A percentile compares a stretch with the other conserved stretches of the same genome.
These are phyloP conservation scores for Allium sativum DNA, from an alignment of 106 monocot genomes.

Conservation along the genomic window DNA sequence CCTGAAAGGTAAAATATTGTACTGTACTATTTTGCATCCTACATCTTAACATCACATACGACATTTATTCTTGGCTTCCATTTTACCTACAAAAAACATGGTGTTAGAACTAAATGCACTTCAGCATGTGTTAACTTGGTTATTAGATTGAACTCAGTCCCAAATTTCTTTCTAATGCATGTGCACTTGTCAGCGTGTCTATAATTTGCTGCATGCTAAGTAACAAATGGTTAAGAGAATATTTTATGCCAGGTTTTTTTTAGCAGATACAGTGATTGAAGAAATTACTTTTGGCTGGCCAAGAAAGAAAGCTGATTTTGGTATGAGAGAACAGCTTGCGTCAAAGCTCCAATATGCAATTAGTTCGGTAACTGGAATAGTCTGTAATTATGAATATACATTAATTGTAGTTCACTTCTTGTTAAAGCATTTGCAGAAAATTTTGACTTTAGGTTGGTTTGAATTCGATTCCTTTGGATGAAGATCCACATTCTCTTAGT, in stretches of 20 bases:
- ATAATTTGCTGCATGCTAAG: too few relatives aligned
- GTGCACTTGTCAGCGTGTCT: too few relatives aligned
- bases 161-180: too few relatives aligned
- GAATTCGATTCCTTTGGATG: slow-evolving; percentile 54
- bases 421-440: not conserved
- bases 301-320: slow-evolving; percentile 50
- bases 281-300: slow-evolving; percentile 99
- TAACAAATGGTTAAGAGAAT: too few relatives aligned
- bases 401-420: not conserved
- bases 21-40: too few relatives aligned
- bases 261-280: slow-evolving; percentile 84
- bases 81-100: too few relatives aligned
- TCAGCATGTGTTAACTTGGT: too few relatives aligned
- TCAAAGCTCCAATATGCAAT: slow-evolving; percentile 71
- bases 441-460: slow-evolving; percentile 42
- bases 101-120: too few relatives aligned
- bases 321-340: slow-evolving; percentile 52
- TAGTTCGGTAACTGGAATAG: slow-evolving; percentile 36
- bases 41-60: too few relatives aligned
- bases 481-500: slow-evolving; percentile 63
- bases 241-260: slow-evolving; percentile 52
- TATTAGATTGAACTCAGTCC: too few relatives aligned
- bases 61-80: too few relatives aligned
- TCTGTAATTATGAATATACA: slow-evolving; percentile 11
- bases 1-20: slow-evolving; percentile 64